A percentile compares a stretch with the other conserved stretches of the same genome.
Evolutionary conservation across 148 eudicot species (phyloP).

Genomic region (Rhododendron molle): DNA sequence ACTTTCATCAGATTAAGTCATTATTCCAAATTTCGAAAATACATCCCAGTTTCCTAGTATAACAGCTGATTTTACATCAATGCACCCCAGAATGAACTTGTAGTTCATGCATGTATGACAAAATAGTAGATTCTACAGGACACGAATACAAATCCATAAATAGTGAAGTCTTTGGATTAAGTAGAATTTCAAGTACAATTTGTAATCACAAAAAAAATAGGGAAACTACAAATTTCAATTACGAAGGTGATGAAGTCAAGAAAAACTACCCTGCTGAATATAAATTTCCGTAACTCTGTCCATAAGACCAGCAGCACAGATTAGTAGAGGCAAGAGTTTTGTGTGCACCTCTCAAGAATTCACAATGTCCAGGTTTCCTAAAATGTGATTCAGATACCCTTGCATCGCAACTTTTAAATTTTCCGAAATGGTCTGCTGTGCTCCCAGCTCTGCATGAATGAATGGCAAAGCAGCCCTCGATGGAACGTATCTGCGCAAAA

Average conservation of each 20-base stretch:
- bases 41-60: no score
- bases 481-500: conserved; percentile 82
- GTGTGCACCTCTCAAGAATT: conserved; percentile 76
- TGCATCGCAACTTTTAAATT: conserved; percentile 92
- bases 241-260: neutral
- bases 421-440: conserved; percentile 85
- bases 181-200: no score
- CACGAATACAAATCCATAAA: no score
- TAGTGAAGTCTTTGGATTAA: no score
- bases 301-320: neutral
- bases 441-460: conserved; percentile 80
- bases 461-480: conserved; percentile 91
- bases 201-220: neutral
- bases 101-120: no score
- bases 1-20: no score
- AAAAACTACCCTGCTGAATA: neutral
- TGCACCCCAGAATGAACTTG: no score
- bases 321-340: neutral
- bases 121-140: no score
- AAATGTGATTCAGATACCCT: conserved; percentile 87
- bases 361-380: conserved; percentile 84
- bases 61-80: no score
- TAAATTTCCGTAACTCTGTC: neutral
- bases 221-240: conserved; percentile 1
- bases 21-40: no score